Percentiles rank a stretch among this genome's conserved stretches.
Conservation (phyloP, 2,329 filamentous ascomycete species). For the Colletotrichum tamarilloi region DNA sequence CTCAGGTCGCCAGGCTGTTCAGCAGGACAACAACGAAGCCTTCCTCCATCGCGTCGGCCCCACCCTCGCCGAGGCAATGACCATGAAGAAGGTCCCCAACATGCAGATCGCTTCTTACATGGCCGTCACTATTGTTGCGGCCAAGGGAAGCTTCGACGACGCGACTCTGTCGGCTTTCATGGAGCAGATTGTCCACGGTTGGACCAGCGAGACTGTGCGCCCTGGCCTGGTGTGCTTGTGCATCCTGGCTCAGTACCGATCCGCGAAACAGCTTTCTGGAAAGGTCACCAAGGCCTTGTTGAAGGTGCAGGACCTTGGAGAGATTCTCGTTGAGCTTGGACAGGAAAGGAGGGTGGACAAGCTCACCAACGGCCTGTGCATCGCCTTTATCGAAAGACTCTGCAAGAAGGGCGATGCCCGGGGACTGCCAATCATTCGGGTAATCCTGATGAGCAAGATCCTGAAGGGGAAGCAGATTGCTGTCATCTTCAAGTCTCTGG, state of each 20-base stretch:
- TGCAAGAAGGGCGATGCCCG: conserved; percentile 68
- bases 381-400: conserved; percentile 72
- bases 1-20: conserved; percentile 80
- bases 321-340: conserved; percentile 70
- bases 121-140: conserved; percentile 85
- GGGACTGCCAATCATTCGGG: conserved; percentile 69
- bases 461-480: conserved; percentile 72
- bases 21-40: conserved; percentile 84
- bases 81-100: conserved; percentile 80
- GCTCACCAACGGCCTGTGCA: conserved; percentile 76
- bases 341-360: conserved; percentile 76
- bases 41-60: conserved; percentile 75
- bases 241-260: conserved; percentile 83
- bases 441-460: conserved; percentile 68
- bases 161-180: conserved; percentile 86
- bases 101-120: conserved; percentile 91
- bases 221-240: conserved; percentile 84
- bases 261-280: conserved; percentile 74
- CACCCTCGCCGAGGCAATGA: conserved; percentile 81
- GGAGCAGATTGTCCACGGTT: conserved; percentile 85
- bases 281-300: conserved; percentile 77
- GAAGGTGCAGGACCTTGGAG: conserved; percentile 70
- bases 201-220: conserved; percentile 77
- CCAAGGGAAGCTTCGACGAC: conserved; percentile 84
- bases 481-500: conserved; percentile 73